Conservation (phyloP, 148 eudicot species). For the Simmondsia chinensis region DNA sequence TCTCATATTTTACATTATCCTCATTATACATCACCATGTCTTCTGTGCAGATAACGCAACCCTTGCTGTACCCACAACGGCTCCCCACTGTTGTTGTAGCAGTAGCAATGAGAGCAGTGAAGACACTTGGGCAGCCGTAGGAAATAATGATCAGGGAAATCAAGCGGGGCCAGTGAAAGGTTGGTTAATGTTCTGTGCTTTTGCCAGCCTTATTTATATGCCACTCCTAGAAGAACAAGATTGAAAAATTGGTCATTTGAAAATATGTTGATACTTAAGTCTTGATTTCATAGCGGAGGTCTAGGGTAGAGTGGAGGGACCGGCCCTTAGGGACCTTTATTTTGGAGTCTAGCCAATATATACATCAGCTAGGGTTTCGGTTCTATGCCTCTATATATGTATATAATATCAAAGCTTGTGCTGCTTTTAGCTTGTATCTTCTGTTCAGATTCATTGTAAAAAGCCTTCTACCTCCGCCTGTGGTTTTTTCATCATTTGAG, state of each 20-base stretch:
- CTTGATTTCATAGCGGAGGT: too few relatives aligned
- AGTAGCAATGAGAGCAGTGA: slow-evolving; percentile 25
- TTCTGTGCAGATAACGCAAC: slow-evolving; percentile 27
- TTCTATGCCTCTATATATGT: too few relatives aligned
- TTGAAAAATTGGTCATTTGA: neutral
- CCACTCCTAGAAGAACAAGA: neutral
- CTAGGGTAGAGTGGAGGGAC: too few relatives aligned
- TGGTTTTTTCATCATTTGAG: too few relatives aligned
- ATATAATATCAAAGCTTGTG: too few relatives aligned
- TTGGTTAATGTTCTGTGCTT: slow-evolving; percentile 2
- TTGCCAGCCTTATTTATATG: neutral
- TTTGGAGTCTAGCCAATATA: too few relatives aligned
- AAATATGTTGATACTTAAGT: neutral
- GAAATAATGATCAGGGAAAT: slow-evolving; percentile 4
- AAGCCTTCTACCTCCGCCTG: too few relatives aligned
- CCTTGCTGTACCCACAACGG: slow-evolving; percentile 4
- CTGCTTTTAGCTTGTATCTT: too few relatives aligned
- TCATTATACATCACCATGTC: neutral
- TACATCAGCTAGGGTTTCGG: too few relatives aligned
- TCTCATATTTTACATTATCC: neutral
- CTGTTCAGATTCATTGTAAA: too few relatives aligned
- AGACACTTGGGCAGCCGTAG: slow-evolving; percentile 11
- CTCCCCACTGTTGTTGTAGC: slow-evolving; percentile 26
- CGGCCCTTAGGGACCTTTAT: too few relatives aligned
- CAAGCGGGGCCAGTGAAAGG: slow-evolving; percentile 19